phyloP scores from a whole-genome alignment of 139 green algal species.

The Eudorina sp. region DNA sequence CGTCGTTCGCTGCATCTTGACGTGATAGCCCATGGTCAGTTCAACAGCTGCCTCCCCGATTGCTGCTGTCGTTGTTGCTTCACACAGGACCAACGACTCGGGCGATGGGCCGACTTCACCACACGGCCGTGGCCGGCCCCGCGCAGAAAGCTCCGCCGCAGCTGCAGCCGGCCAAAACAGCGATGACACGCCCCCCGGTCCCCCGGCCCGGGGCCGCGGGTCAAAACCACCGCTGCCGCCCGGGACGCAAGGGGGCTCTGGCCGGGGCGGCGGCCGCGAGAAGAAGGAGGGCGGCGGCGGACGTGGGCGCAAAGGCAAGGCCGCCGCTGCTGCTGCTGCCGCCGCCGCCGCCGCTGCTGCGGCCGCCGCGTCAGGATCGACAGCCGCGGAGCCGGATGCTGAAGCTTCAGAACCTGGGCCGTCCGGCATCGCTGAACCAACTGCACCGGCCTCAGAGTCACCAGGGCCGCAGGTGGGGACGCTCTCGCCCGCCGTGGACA shows the following conservation, averaged over 20 bases:
- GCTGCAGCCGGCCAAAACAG: neutral
- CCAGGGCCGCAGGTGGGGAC: too few relatives aligned
- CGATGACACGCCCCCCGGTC: neutral
- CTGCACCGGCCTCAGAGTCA: too few relatives aligned
- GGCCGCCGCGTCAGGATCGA: neutral
- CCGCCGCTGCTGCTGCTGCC: neutral
- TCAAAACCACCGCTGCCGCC: neutral
- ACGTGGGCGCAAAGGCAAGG: neutral
- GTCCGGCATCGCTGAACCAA: neutral
- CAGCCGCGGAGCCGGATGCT: neutral
- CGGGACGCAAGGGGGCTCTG: neutral
- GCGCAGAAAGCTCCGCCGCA: neutral
- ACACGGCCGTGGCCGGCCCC: neutral
- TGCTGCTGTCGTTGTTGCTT: neutral
- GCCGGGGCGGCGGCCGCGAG: neutral
- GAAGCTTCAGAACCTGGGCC: neutral
- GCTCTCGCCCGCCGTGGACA: too few relatives aligned
- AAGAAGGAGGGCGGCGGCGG: neutral
- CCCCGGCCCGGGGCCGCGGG: neutral
- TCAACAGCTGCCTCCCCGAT: too few relatives aligned
- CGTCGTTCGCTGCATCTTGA: too few relatives aligned
- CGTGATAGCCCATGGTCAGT: too few relatives aligned
- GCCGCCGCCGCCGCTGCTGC: neutral
- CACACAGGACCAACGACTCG: conserved; percentile 15
- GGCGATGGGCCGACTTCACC: conserved; percentile 1